These are phyloP conservation scores for Heterobasidion irregulare DNA, from an alignment of 1,284 basidiomycete genomes.

Conservation along the genomic window DNA sequence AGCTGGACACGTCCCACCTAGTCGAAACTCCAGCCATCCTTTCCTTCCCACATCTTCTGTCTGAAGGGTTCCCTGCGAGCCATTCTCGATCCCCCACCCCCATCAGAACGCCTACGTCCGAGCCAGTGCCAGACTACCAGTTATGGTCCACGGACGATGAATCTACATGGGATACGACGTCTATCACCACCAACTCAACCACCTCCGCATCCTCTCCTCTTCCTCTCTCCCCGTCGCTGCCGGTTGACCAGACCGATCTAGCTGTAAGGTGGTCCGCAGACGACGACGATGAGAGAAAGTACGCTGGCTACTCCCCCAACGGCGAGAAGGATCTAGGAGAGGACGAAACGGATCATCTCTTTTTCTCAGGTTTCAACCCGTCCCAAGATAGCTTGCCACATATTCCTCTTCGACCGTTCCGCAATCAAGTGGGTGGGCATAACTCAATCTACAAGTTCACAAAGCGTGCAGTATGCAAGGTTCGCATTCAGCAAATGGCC, in stretches of 20 bases:
- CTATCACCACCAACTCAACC: slow-evolving; percentile 48
- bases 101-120: slow-evolving; percentile 17
- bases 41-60: neutral
- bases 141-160: slow-evolving; percentile 73
- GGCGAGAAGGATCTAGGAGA: slow-evolving; percentile 20
- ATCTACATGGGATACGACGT: slow-evolving; percentile 61
- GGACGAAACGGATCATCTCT: slow-evolving; percentile 16
- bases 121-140: slow-evolving; percentile 30
- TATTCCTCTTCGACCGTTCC: slow-evolving; percentile 92
- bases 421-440: slow-evolving; percentile 97
- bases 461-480: slow-evolving; percentile 97
- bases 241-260: slow-evolving; percentile 18
- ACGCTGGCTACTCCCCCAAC: neutral
- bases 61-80: slow-evolving; percentile 6
- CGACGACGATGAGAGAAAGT: slow-evolving; percentile 29
- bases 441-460: slow-evolving; percentile 98
- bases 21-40: slow-evolving; percentile 2
- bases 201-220: slow-evolving; percentile 37
- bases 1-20: slow-evolving; percentile 6
- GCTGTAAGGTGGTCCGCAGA: slow-evolving; percentile 15
- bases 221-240: slow-evolving; percentile 23
- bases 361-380: slow-evolving; percentile 32
- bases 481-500: slow-evolving; percentile 28
- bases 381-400: slow-evolving; percentile 66
- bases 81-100: slow-evolving; percentile 27